Conservation (phyloP, 1,139 yeast genomes). For the Yamadazyma diddensiae region DNA sequence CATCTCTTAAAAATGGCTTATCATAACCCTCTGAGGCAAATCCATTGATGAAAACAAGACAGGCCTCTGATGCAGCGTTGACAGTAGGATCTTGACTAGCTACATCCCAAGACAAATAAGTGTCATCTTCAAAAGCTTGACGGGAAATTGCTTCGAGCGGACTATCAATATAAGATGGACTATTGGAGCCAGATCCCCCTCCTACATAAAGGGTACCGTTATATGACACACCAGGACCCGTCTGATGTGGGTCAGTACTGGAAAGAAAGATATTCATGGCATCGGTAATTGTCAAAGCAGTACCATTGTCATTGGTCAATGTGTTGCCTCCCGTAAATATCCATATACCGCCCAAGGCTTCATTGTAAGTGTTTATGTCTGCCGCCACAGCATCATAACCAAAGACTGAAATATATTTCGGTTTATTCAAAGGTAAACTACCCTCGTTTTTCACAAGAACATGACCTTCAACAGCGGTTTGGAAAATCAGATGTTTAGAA, state of each 20-base stretch:
- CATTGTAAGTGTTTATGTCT: slow-evolving; percentile 2
- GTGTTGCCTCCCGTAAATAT: slow-evolving; percentile 1
- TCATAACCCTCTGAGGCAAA: slow-evolving; percentile 61
- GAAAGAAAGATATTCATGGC: background rate
- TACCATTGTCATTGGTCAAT: slow-evolving; percentile 3
- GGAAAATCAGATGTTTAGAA: slow-evolving; percentile 23
- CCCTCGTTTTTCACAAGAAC: slow-evolving; percentile 45
- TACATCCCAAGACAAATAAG: slow-evolving; percentile 41
- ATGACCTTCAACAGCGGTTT: slow-evolving; percentile 17
- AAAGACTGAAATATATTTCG: slow-evolving; percentile 5
- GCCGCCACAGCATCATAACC: slow-evolving; percentile 12
- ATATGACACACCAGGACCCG: slow-evolving; percentile 1
- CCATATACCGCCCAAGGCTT: background rate
- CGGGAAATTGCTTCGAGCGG: slow-evolving; percentile 8
- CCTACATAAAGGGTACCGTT: slow-evolving; percentile 6
- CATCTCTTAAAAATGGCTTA: slow-evolving; percentile 55
- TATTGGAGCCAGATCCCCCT: slow-evolving; percentile 8
- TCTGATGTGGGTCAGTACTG: slow-evolving; percentile 1
- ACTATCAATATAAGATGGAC: slow-evolving; percentile 8
- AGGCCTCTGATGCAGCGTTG: slow-evolving; percentile 47
- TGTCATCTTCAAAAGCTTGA: slow-evolving; percentile 35
- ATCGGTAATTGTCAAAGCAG: background rate
- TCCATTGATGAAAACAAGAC: slow-evolving; percentile 49
- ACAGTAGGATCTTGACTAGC: slow-evolving; percentile 41
- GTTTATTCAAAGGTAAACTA: slow-evolving; percentile 25